A percentile compares a stretch with the other conserved stretches of the same genome.
Evolutionary conservation across 352 stramenopile species (phyloP).

Genomic region (Phytophthora fragariae): DNA sequence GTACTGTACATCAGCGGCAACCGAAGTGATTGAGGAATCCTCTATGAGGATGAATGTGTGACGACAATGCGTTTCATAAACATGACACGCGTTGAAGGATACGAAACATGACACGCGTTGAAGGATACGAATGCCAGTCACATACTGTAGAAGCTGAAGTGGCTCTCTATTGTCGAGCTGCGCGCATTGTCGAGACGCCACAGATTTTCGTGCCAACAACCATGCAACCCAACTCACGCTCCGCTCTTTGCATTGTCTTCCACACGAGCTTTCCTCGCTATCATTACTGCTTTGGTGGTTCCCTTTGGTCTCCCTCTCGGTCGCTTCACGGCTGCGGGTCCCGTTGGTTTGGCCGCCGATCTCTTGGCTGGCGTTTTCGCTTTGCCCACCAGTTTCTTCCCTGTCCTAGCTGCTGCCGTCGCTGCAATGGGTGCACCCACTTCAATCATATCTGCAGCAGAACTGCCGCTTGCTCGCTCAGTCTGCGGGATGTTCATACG

Average conservation of each 20-base stretch:
- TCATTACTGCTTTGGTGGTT: slow-evolving; percentile 30
- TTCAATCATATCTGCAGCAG: slow-evolving; percentile 4
- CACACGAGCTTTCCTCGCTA: slow-evolving; percentile 25
- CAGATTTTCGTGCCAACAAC: slow-evolving; percentile 9
- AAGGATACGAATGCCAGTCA: slow-evolving; percentile 7
- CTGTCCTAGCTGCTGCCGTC: background rate
- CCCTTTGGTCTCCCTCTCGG: slow-evolving; percentile 33
- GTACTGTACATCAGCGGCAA: background rate
- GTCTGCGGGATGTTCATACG: slow-evolving; percentile 21
- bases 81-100: slow-evolving; percentile 14
- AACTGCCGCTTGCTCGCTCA: slow-evolving; percentile 4
- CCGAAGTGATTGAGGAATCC: background rate
- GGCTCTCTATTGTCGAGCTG: slow-evolving; percentile 18
- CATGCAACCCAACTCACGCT: background rate
- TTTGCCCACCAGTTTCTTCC: slow-evolving; percentile 20
- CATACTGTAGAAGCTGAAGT: background rate
- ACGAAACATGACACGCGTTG: slow-evolving; percentile 13
- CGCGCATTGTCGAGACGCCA: slow-evolving; percentile 9
- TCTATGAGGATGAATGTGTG: background rate
- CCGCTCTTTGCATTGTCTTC: slow-evolving; percentile 9
- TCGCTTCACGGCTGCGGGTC: slow-evolving; percentile 15
- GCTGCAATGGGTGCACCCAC: background rate
- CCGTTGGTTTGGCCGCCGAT: slow-evolving; percentile 11
- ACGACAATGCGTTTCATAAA: slow-evolving; percentile 4
- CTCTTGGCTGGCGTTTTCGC: slow-evolving; percentile 22